Evolutionary conservation across 805 yeast genomes (phyloP).

Genomic region (Nakazawaea ernobii): DNA sequence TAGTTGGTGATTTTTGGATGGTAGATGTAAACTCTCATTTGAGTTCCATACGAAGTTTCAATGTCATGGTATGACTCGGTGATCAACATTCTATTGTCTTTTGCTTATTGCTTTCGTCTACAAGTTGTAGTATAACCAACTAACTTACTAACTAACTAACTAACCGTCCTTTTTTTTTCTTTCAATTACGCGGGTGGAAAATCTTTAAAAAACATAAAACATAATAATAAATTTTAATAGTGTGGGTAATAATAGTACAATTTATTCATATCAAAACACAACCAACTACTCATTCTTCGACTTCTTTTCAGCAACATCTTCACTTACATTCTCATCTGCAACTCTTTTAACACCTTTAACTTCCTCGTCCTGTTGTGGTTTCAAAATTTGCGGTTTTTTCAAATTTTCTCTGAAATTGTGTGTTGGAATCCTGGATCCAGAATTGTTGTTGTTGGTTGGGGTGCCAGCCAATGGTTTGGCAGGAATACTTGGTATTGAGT

Average conservation of each 20-base stretch:
- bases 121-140: no score
- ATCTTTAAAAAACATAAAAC: neutral
- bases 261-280: neutral
- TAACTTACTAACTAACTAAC: no score
- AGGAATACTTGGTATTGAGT: neutral
- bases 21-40: slow-evolving; percentile 58
- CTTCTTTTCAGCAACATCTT: neutral
- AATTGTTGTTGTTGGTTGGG: neutral
- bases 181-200: no score
- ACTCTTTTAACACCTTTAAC: neutral
- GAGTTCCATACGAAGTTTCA: slow-evolving; percentile 57
- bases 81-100: slow-evolving; percentile 46
- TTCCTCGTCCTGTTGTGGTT: slow-evolving; percentile 4
- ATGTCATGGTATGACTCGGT: slow-evolving; percentile 62
- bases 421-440: slow-evolving; percentile 6
- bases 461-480: neutral
- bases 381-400: slow-evolving; percentile 9
- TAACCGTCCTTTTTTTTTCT: no score
- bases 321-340: slow-evolving; percentile 2
- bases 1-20: slow-evolving; percentile 68
- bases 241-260: neutral
- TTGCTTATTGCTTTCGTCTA: neutral
- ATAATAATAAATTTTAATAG: neutral
- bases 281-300: slow-evolving; percentile 1
- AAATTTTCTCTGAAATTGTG: slow-evolving; percentile 1